Base-by-base conservation (phyloP, 2,329 filamentous ascomycete genomes). In the Nemania bipapillata region DNA sequence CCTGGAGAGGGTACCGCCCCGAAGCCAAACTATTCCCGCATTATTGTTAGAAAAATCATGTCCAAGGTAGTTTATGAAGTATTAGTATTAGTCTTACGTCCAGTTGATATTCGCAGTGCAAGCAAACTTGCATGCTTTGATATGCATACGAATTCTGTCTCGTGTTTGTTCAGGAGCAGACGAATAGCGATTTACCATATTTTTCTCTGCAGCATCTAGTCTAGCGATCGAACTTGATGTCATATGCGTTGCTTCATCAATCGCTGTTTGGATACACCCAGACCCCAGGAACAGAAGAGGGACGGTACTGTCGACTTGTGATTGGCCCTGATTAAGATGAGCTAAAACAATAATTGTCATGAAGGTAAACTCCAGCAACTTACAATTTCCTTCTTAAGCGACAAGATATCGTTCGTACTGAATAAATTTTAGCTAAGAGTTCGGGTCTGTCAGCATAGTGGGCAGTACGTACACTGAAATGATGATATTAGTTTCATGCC, bases 301-400 rank as follows among this genome's bases (percentile, higher is more conserved):
- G 7, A 68, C 20, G 12, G 65, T 30, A 2, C 24, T 40, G 15
- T 69, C 66, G 3, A 50, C 57, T 62, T 62, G 50, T n/a, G n/a
- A 26, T 37, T 58, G 35, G 2, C 7, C 57, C 61, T 61, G 17
- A 6, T 22, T 6, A 26, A 40, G 9, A 5, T 60, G 4, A 49
- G 45, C 28, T 37, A 9, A 37, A 15, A 28, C 6, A n/a, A 20
- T 15, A 15, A 32, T 3, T 28, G 9, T n/a, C 4, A n/a, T n/a
- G n/a, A 12, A 1, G 11, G 24, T 15, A 12, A 17, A 12, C 9
- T 26, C 22, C 3, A 32, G 15, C 24, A 55, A 30, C 66, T 40
- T 22, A 69, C 62, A 3, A 65, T 28, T 54, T 69, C 66, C 30
- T 69, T 69, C 15, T 69, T 63, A 5, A 69, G 45, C 6, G 66